Base-by-base conservation (phyloP, 2,329 filamentous ascomycete species). In the Tolypocladium ovalisporum region DNA sequence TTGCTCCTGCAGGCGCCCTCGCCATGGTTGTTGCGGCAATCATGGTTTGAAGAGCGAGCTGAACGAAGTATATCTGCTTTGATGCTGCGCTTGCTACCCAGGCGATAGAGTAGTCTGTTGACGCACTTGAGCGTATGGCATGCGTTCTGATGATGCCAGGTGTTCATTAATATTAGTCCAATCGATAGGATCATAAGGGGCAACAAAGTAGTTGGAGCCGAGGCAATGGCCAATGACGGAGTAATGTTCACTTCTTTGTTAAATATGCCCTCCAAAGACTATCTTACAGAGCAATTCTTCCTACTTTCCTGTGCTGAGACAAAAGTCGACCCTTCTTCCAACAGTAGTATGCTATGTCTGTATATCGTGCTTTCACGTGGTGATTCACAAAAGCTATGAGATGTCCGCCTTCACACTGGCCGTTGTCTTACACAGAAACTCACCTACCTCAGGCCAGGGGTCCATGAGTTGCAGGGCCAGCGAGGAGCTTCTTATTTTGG, bases 1-100 rank as follows among this genome's bases (percentile, higher is more conserved):
- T 61, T 39, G 58, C 60, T 19, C 60, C 60, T 7, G 60, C 58
- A 9, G 57, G 58, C 27, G 58, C 55, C 12, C 53, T 61, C 27
- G 60, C 51, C 32, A 52, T 60, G 55, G 60, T 57, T 39, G 51
- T 60, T 3, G 56, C 35, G 13, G 58, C 55, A 27, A 49, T 55
- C 7, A 22, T 55, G 29, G 7, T 55, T 32, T 55, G 22, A 47
- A 32, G 27, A 8, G 15, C 32, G n/a, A 19, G 27, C 19, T 17
- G 17, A 9, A 49, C 12, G 44, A 6, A 32, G 9, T 4, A 13
- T 2, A 5, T 47, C 24, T 47, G 27, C 6, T 32, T 32, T 32
- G 2, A 19, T 32, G 3, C n/a, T 49, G 24, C 8, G 27, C 7
- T 32, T 27, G 8, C 5, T 32, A 17, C 44, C 4, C 27, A 32